Base-by-base conservation (phyloP, 2,329 filamentous ascomycete species). In the Aureobasidium musti region DNA sequence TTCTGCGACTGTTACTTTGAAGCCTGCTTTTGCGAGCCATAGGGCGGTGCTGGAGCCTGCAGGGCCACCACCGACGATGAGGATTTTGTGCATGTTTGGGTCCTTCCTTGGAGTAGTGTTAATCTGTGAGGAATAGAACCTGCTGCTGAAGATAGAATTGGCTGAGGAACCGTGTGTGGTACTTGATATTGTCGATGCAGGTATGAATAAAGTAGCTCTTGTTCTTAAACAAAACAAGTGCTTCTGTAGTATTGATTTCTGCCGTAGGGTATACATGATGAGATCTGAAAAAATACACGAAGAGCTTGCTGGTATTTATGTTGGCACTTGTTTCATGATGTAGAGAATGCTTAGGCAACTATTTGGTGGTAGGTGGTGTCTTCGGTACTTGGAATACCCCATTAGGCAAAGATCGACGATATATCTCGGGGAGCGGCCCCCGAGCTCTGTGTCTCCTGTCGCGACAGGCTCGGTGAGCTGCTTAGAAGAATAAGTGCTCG, bases 1-100 rank as follows among this genome's bases (percentile, higher is more conserved):
- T 50, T 74, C 73, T 35, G 72, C 68, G 28, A 74, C 63, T n/a
- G 70, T 72, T 21, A 73, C 67, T 19, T 64, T 28, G 43, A 68
- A 68, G 26, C 69, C 70, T 28, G 69, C 68, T 64, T 68, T 67
- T 41, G 67, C 66, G 5, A 74, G 69, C 68, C 70, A 74, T 63
- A 70, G 73, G 17, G 73, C 72, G 39, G 69, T 53, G 33, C 67
- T 67, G 7, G 71, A 68, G 21, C 73, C 73, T 14, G 72, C 71
- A 8, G 73, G 69, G 13, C 71, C 71, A 3, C 69, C 71, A 52
- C 73, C 73, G 21, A 66, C 66, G 28, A 74, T 60, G 23, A 74
- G 69, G n/a, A 73, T 67, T 3, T 37, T 60, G 19, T 45, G 47
- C 28, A 47, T 61, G 2, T 28, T 33, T 19, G 35, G 11, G 21